phyloP scores from a whole-genome alignment of 1,139 yeast species.

The Chernovozyma aurita region DNA sequence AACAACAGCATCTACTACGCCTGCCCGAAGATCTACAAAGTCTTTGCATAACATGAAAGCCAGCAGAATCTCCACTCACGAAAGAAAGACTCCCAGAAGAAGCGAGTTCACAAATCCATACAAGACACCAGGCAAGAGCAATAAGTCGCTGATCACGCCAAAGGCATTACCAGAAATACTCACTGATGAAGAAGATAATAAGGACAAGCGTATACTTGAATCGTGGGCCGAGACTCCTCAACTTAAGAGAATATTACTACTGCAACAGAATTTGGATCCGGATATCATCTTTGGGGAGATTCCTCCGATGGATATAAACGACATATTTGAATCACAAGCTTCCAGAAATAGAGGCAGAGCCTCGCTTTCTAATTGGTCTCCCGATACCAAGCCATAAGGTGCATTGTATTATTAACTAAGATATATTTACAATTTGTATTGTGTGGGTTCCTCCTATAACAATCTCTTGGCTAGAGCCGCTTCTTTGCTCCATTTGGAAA shows the following conservation, averaged over 20 bases:
- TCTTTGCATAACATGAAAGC: background rate
- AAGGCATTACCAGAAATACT: conserved; percentile 41
- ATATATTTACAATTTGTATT: too few relatives aligned
- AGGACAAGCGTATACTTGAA: conserved; percentile 38
- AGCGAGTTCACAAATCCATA: conserved; percentile 6
- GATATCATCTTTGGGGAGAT: conserved; percentile 73
- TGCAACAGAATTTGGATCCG: conserved; percentile 67
- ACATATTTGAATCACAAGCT: conserved; percentile 55
- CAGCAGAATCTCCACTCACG: conserved; percentile 1
- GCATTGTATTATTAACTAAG: too few relatives aligned
- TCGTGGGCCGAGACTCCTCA: conserved; percentile 75
- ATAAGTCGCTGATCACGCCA: conserved; percentile 5
- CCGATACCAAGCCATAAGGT: conserved; percentile 12
- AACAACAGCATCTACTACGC: background rate
- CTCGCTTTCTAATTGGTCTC: conserved; percentile 51
- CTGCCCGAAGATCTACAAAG: background rate
- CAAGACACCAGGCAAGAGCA: conserved; percentile 8
- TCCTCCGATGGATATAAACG: conserved; percentile 63
- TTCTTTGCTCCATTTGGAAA: conserved; percentile 62
- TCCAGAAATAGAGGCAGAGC: conserved; percentile 50
- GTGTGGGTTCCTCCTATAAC: conserved; percentile 3
- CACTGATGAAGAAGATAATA: conserved; percentile 48
- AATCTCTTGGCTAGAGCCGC: conserved; percentile 46
- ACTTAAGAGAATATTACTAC: conserved; percentile 45
- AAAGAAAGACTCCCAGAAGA: conserved; percentile 1